phyloP scores from a whole-genome alignment of 2,329 filamentous ascomycete species.

The Lasiodiplodia sp. region DNA sequence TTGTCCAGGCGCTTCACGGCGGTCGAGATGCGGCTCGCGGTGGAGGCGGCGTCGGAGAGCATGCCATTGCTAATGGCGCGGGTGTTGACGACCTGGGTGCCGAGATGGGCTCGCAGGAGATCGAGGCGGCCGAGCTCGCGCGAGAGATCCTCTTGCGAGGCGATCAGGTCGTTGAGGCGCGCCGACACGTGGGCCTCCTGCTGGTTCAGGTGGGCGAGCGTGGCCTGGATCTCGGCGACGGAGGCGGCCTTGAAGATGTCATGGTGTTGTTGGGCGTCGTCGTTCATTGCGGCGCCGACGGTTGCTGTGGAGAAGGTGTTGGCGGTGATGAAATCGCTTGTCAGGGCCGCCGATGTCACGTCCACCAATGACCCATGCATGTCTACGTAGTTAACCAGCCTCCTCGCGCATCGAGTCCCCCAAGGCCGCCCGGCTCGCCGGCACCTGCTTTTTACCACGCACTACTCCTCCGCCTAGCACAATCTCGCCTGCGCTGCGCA shows the following conservation, averaged over 20 bases:
- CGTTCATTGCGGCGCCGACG: conserved; percentile 16
- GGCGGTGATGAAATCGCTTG: conserved; percentile 7
- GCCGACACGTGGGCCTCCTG: conserved; percentile 78
- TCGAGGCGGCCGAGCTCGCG: conserved; percentile 89
- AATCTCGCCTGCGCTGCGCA: conserved; percentile 11
- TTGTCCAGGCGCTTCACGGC: conserved; percentile 88
- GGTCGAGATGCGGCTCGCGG: conserved; percentile 82
- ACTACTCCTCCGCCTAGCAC: not conserved
- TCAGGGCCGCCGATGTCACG: not conserved
- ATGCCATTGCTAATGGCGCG: conserved; percentile 87
- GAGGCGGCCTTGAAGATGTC: conserved; percentile 71
- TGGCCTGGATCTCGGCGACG: conserved; percentile 79
- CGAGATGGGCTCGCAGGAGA: conserved; percentile 84
- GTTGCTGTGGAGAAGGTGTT: conserved; percentile 27
- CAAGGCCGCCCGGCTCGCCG: conserved; percentile 19
- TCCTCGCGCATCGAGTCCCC: conserved; percentile 9
- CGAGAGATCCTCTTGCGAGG: conserved; percentile 84
- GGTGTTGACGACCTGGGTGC: conserved; percentile 83
- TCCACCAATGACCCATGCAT: no score
- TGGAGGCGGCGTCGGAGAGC: conserved; percentile 84
- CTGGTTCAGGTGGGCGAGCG: conserved; percentile 75
- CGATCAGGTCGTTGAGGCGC: conserved; percentile 77
- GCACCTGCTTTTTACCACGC: conserved; percentile 5
- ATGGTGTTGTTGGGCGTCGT: conserved; percentile 13
- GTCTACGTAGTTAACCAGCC: no score